phyloP scores from a whole-genome alignment of 2,329 filamentous ascomycete genomes.

The Drechslerella dactyloides region DNA sequence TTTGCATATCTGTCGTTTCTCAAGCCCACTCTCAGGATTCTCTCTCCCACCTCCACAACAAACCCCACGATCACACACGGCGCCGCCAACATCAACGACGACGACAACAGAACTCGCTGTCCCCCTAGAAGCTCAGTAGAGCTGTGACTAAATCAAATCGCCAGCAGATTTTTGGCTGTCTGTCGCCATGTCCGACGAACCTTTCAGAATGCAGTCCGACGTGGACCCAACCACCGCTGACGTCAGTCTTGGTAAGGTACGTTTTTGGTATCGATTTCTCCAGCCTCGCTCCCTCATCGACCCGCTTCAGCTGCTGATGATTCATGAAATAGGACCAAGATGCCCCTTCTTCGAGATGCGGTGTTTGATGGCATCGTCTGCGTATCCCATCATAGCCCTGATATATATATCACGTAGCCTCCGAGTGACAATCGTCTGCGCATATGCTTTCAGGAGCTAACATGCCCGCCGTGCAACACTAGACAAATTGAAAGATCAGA shows the following conservation, averaged over 20 bases:
- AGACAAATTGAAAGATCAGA: slow-evolving; percentile 34
- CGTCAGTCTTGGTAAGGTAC: slow-evolving; percentile 40
- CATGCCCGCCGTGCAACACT: background rate
- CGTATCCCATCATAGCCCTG: background rate
- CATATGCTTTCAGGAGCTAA: background rate
- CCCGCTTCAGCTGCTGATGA: background rate
- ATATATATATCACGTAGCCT: no score
- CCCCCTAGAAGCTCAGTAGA: background rate
- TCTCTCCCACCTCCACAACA: background rate
- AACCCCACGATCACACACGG: background rate
- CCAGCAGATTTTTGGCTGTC: background rate
- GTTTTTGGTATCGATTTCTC: background rate
- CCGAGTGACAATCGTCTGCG: no score
- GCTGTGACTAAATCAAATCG: no score
- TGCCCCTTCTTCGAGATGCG: background rate
- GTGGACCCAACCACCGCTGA: slow-evolving; percentile 20
- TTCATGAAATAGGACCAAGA: background rate
- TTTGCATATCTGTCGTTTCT: slow-evolving; percentile 31
- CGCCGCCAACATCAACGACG: background rate
- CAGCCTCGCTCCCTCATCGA: background rate
- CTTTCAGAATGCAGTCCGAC: slow-evolving; percentile 12
- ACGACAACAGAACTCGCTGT: background rate
- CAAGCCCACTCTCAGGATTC: background rate
- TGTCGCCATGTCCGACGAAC: slow-evolving; percentile 34
- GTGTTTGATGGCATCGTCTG: background rate